Conservation (phyloP, 164 flowering plant genomes). For the Liquidambar formosana region DNA sequence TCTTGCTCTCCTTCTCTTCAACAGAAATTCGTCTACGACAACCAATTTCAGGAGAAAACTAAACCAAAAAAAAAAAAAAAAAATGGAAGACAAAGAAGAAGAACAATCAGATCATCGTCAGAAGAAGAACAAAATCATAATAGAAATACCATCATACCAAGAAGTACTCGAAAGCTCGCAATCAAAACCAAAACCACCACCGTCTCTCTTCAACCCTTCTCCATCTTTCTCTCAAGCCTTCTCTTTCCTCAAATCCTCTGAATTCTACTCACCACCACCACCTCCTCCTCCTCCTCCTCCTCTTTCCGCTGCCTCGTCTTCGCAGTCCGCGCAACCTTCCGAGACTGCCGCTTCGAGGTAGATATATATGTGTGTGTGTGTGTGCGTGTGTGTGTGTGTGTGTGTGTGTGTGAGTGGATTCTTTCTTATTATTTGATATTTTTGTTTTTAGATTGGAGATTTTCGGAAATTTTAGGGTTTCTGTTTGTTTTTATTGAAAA, state of each 20-base stretch:
- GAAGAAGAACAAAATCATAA: constrained; percentile 3
- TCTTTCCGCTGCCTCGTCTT: too few relatives aligned
- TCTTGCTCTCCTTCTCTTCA: too few relatives aligned
- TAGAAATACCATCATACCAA: constrained; percentile 13
- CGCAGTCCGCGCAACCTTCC: neutral
- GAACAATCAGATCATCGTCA: neutral
- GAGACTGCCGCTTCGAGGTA: neutral
- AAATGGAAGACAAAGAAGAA: neutral
- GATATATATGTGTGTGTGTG: neutral
- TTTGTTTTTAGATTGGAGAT: too few relatives aligned
- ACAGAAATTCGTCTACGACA: too few relatives aligned
- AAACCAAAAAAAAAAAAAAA: too few relatives aligned
- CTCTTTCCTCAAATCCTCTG: constrained; percentile 9
- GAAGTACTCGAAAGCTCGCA: constrained; percentile 5
- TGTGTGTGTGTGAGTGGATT: neutral
- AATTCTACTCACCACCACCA: constrained; percentile 12
- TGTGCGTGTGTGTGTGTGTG: too few relatives aligned
- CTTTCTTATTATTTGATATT: too few relatives aligned
- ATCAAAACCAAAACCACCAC: neutral
- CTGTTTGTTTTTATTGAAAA: too few relatives aligned
- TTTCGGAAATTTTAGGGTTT: too few relatives aligned
- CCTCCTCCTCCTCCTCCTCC: neutral
- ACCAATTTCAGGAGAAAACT: too few relatives aligned
- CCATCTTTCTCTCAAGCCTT: constrained; percentile 10
- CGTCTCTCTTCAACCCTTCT: constrained; percentile 5